Conservation (phyloP, 768 basidiomycete species). For the Mycena vulgaris region DNA sequence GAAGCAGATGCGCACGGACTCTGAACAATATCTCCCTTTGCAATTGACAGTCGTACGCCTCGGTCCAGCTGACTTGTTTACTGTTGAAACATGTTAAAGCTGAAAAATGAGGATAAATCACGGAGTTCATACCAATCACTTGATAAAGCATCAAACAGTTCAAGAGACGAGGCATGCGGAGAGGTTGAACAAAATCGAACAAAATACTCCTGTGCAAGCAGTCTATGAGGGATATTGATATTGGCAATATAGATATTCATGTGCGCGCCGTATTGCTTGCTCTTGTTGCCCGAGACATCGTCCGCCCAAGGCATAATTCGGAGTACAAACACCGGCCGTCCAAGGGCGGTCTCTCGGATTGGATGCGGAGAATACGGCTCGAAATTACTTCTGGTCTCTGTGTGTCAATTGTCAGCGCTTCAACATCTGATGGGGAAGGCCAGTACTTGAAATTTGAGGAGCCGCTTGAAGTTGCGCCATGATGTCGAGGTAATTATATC, state of each 20-base stretch:
- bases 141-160: conserved; percentile 48
- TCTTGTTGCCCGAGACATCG: neutral
- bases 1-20: conserved; percentile 39
- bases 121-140: conserved; percentile 35
- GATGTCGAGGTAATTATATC: conserved; percentile 1
- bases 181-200: conserved; percentile 51
- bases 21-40: conserved; percentile 44
- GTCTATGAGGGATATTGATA: conserved; percentile 44
- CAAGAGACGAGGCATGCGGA: conserved; percentile 44
- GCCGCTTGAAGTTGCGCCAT: no score
- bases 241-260: conserved; percentile 51
- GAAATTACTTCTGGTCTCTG: neutral
- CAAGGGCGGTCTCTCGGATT: conserved; percentile 6
- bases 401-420: no score
- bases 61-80: conserved; percentile 5
- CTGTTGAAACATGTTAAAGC: no score
- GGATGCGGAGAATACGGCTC: conserved; percentile 23
- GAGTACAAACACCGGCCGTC: conserved; percentile 1
- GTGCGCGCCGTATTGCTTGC: conserved; percentile 54
- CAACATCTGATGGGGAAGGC: no score
- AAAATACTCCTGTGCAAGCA: conserved; percentile 49
- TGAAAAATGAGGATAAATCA: no score
- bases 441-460: no score
- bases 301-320: conserved; percentile 7
- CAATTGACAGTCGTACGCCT: conserved; percentile 45